These are phyloP conservation scores for Rhizopus stolonifer DNA, from an alignment of 371 early-diverging fungal species.

Conservation along the genomic window DNA sequence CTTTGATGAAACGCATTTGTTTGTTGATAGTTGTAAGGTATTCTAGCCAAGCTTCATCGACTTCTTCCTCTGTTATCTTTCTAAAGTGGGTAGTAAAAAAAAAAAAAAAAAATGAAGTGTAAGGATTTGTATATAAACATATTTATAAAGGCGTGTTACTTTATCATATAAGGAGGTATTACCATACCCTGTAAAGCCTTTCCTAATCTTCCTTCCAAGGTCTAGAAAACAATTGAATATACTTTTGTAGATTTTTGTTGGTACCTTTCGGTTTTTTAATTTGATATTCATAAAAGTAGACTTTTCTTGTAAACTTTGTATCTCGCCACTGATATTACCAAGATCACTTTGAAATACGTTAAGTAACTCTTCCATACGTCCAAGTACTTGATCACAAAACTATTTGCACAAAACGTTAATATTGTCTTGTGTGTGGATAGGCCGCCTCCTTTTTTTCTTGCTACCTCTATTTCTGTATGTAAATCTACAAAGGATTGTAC, in stretches of 20 bases:
- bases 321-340: conserved; percentile 85
- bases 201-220: conserved; percentile 68
- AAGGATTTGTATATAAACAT: not conserved
- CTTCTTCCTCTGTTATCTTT: conserved; percentile 84
- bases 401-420: conserved; percentile 10
- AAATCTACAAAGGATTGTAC: conserved; percentile 68
- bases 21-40: conserved; percentile 78
- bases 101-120: not conserved
- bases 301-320: conserved; percentile 79
- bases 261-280: conserved; percentile 80
- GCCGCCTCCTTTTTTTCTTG: not conserved
- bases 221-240: conserved; percentile 23
- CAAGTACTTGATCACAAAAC: conserved; percentile 80
- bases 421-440: not conserved
- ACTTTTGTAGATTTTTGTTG: not conserved
- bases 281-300: conserved; percentile 77
- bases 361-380: conserved; percentile 83
- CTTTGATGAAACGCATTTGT: conserved; percentile 82
- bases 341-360: conserved; percentile 83
- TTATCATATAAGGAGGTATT: conserved; percentile 77
- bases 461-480: conserved; percentile 67
- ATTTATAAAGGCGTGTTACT: conserved; percentile 26
- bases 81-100: conserved; percentile 37
- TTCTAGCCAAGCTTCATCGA: conserved; percentile 83
- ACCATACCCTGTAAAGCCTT: conserved; percentile 80